Conservation (phyloP, 208 protist species). For the Acanthamoeba sp. region DNA sequence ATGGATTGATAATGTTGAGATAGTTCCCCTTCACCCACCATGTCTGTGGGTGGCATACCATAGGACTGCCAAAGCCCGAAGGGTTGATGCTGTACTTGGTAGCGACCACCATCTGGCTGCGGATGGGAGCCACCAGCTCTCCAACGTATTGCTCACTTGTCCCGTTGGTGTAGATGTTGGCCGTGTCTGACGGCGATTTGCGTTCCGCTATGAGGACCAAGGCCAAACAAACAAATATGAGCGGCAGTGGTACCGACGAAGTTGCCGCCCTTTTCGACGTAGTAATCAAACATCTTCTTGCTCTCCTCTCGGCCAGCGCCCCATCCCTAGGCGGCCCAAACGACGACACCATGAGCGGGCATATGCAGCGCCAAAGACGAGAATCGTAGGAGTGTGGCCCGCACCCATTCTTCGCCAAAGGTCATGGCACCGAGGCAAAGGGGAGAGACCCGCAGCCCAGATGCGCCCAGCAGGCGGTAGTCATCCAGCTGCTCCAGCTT, state of each 20-base stretch:
- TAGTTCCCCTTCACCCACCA: no score
- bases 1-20: not conserved
- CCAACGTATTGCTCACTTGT: conserved; percentile 38
- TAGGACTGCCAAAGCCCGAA: not conserved
- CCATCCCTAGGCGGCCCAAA: not conserved
- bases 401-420: not conserved
- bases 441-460: not conserved
- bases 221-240: not conserved
- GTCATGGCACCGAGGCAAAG: conserved; percentile 23
- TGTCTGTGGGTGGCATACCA: not conserved
- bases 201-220: not conserved
- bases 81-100: conserved; percentile 48
- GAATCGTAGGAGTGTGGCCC: no score
- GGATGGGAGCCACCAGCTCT: not conserved
- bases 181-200: conserved; percentile 41
- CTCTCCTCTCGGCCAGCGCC: not conserved
- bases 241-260: conserved; percentile 9
- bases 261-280: conserved; percentile 53
- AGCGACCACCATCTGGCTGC: conserved; percentile 56
- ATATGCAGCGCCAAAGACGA: no score
- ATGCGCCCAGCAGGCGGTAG: not conserved
- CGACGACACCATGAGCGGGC: no score
- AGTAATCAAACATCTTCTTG: conserved; percentile 61
- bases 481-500: not conserved
- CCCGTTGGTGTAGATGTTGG: conserved; percentile 45